Conservation (phyloP, 1,284 basidiomycete species). For the Moniliophthora roreri region DNA sequence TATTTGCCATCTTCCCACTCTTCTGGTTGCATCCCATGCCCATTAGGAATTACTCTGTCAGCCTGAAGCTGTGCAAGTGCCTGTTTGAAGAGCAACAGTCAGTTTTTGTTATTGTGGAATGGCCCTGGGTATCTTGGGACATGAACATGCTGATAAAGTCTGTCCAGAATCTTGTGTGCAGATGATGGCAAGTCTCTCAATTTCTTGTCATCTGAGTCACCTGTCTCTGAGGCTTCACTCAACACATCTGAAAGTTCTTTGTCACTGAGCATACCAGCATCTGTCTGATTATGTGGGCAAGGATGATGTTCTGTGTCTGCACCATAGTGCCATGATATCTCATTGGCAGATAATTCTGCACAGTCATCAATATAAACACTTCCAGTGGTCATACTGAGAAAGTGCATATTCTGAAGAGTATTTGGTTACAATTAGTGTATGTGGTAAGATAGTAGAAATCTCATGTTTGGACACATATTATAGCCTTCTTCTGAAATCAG, state of each 20-base stretch:
- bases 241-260: not conserved
- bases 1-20: conserved; percentile 25
- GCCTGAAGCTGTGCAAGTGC: not conserved
- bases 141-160: not conserved
- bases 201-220: not conserved
- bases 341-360: not conserved
- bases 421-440: not conserved
- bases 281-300: not conserved
- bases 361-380: not conserved
- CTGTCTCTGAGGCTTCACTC: not conserved
- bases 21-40: conserved; percentile 17
- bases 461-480: conserved; percentile 1
- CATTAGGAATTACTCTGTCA: conserved; percentile 5
- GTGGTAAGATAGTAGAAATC: not conserved
- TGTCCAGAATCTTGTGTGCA: not conserved
- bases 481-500: conserved; percentile 18
- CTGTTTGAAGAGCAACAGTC: not conserved
- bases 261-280: not conserved
- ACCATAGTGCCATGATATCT: not conserved
- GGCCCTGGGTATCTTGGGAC: not conserved
- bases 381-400: not conserved
- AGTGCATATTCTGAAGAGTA: not conserved
- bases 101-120: not conserved
- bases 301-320: not conserved
- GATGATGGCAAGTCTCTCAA: not conserved